A percentile compares a stretch with the other conserved stretches of the same genome.
Conservation (phyloP, 148 eudicot genomes). For the Nyssa sinensis region DNA sequence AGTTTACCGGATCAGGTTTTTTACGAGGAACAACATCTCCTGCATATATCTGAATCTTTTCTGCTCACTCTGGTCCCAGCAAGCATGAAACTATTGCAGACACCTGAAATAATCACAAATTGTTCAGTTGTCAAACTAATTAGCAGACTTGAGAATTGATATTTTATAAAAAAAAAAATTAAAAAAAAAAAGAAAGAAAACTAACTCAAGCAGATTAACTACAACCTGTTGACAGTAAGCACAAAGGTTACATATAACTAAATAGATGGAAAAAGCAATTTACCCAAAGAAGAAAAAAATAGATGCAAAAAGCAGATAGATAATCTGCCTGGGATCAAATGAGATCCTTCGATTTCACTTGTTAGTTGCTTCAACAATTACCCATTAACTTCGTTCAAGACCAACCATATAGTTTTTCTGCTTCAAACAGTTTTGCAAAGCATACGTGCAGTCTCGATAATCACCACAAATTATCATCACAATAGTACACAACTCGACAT, state of each 20-base stretch:
- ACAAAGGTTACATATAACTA: neutral
- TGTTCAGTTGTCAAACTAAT: neutral
- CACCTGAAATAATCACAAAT: constrained; percentile 60
- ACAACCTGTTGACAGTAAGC: neutral
- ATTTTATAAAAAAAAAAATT: too few species aligned
- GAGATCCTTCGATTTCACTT: neutral
- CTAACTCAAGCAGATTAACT: neutral
- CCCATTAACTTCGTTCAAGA: neutral
- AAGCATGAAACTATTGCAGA: constrained; percentile 95
- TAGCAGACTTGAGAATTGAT: neutral
- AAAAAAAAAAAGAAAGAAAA: too few species aligned
- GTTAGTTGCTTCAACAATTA: neutral
- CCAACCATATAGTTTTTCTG: neutral
- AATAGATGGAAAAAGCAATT: neutral
- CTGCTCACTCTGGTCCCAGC: constrained; percentile 89
- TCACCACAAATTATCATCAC: neutral
- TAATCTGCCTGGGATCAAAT: too few species aligned
- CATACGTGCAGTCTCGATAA: neutral
- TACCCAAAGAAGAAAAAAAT: too few species aligned
- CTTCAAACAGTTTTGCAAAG: neutral
- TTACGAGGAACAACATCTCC: constrained; percentile 98
- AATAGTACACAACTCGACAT: neutral
- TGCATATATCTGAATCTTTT: constrained; percentile 80
- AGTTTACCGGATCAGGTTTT: constrained; percentile 93
- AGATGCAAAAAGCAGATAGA: too few species aligned